phyloP scores from a whole-genome alignment of 2,329 filamentous ascomycete genomes.

The Ophiostoma fasciatum region DNA sequence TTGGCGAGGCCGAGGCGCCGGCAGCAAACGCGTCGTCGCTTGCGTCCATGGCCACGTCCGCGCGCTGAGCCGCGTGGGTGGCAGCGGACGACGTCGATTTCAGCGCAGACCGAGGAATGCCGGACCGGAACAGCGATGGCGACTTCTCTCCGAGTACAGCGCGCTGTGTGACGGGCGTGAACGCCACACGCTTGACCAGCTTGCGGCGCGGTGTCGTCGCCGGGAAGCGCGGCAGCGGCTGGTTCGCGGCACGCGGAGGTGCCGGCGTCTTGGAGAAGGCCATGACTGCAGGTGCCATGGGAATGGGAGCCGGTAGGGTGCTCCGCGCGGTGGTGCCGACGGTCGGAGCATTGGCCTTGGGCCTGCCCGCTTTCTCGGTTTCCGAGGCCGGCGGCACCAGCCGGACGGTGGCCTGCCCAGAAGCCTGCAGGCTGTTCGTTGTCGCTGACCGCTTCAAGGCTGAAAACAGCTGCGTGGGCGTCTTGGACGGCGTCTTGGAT shows the following conservation, averaged over 20 bases:
- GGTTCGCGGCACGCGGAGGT: conserved; percentile 30
- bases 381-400: conserved; percentile 2
- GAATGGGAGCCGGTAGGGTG: too few species aligned
- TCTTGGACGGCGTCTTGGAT: conserved; percentile 40
- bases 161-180: conserved; percentile 54
- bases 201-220: conserved; percentile 55
- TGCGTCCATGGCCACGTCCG: neutral
- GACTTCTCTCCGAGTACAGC: conserved; percentile 30
- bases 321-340: too few species aligned
- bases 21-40: neutral
- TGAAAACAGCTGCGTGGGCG: conserved; percentile 19
- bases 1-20: conserved; percentile 5
- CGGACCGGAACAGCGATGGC: conserved; percentile 40
- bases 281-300: too few species aligned
- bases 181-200: conserved; percentile 59
- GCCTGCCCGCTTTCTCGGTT: conserved; percentile 12
- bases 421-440: conserved; percentile 26
- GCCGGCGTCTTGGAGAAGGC: conserved; percentile 30
- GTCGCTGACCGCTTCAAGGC: conserved; percentile 35
- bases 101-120: conserved; percentile 27
- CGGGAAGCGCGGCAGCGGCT: conserved; percentile 35
- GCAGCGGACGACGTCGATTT: conserved; percentile 12
- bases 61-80: conserved; percentile 11
- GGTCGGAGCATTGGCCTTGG: neutral
- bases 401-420: too few species aligned